Percentiles rank a stretch among this genome's conserved stretches.
phyloP scores from a whole-genome alignment of 2,329 filamentous ascomycete species.

The Aspergillus nomiae region DNA sequence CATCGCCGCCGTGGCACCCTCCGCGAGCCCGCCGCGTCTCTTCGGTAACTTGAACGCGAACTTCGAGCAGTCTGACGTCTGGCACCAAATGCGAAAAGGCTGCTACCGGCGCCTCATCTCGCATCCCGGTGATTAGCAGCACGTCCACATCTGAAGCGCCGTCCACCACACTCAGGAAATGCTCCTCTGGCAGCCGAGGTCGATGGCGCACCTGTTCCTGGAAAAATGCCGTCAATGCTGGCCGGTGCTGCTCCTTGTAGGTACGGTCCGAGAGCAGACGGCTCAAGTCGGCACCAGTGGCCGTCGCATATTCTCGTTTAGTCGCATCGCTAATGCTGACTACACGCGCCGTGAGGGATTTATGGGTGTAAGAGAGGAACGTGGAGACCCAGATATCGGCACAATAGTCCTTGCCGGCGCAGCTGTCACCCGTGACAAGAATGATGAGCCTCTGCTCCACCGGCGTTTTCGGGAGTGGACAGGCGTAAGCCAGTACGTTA shows the following conservation, averaged over 20 bases:
- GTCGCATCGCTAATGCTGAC: slow-evolving; percentile 60
- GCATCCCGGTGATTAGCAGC: slow-evolving; percentile 46
- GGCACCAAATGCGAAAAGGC: slow-evolving; percentile 58
- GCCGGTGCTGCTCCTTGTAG: slow-evolving; percentile 65
- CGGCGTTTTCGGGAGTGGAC: slow-evolving; percentile 50
- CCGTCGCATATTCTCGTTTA: slow-evolving; percentile 60
- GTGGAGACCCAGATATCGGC: slow-evolving; percentile 49
- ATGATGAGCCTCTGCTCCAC: slow-evolving; percentile 52
- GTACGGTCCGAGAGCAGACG: slow-evolving; percentile 55
- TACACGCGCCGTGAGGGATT: slow-evolving; percentile 40
- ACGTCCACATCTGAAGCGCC: no score
- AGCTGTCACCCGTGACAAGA: slow-evolving; percentile 56
- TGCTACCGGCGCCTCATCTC: slow-evolving; percentile 61
- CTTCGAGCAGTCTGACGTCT: slow-evolving; percentile 55
- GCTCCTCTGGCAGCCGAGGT: slow-evolving; percentile 52
- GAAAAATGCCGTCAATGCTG: slow-evolving; percentile 56
- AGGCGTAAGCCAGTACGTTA: slow-evolving; percentile 58
- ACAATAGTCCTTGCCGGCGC: slow-evolving; percentile 39
- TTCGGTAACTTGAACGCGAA: slow-evolving; percentile 50
- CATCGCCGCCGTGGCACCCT: background rate
- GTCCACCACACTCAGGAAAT: no score
- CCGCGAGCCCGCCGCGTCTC: slow-evolving; percentile 32
- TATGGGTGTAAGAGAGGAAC: slow-evolving; percentile 31
- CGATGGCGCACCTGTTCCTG: slow-evolving; percentile 44
- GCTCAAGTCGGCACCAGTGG: slow-evolving; percentile 50